Percentiles rank a stretch among this genome's conserved stretches.
These are phyloP conservation scores for Schizochytrium sp. DNA, from an alignment of 108 stramenopile genomes.

Conservation along the genomic window DNA sequence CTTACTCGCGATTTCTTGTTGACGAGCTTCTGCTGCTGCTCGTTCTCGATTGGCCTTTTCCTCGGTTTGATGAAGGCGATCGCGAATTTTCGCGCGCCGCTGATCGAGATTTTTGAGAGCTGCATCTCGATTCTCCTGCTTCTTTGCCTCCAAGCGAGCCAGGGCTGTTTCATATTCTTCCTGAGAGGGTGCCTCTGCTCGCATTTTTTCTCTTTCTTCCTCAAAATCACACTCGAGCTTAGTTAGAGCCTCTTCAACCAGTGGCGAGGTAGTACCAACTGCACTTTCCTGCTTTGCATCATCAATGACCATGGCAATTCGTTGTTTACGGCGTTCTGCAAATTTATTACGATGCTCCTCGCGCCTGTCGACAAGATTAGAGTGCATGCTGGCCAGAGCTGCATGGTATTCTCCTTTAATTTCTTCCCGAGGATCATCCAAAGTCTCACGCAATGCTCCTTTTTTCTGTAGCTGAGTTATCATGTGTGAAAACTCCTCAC, in stretches of 20 bases:
- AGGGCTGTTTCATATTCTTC: conserved; percentile 29
- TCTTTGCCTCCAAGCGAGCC: conserved; percentile 22
- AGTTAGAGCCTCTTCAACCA: conserved; percentile 11
- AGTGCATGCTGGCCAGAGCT: background rate
- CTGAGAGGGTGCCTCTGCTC: background rate
- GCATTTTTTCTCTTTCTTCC: conserved; percentile 1
- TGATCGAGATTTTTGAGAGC: background rate
- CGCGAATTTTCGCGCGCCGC: conserved; percentile 1
- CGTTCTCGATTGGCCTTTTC: conserved; percentile 32
- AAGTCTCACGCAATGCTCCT: conserved; percentile 17
- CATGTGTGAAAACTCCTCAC: background rate
- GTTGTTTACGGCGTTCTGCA: background rate
- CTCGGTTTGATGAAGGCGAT: conserved; percentile 38
- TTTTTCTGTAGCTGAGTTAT: conserved; percentile 4
- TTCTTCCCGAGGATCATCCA: background rate
- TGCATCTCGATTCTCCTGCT: background rate
- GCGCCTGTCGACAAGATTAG: background rate
- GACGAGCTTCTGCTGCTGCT: conserved; percentile 11
- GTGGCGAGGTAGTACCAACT: background rate
- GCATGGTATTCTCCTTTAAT: conserved; percentile 21
- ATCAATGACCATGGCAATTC: conserved; percentile 49
- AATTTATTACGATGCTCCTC: conserved; percentile 4
- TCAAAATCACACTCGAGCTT: conserved; percentile 35
- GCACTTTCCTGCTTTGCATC: conserved; percentile 4
- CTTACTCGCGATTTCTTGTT: conserved; percentile 18